phyloP scores from a whole-genome alignment of 169 alveolate species.

The Neospora caninum region DNA sequence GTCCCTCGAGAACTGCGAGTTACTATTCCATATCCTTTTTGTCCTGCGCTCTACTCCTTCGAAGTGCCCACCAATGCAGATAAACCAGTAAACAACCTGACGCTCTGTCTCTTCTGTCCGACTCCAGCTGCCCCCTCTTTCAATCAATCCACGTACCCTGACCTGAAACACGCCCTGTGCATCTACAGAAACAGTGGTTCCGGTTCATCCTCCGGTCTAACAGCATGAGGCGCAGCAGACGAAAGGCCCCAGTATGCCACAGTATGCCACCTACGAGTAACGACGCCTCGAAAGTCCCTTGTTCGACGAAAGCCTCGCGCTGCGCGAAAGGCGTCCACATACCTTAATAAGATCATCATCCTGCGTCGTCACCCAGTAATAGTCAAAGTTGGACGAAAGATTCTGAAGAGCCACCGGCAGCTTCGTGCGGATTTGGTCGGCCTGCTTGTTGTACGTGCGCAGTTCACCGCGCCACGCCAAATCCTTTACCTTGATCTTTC shows the following conservation, averaged over 20 bases:
- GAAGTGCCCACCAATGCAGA: no score
- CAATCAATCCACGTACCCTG: no score
- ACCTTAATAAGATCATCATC: slow-evolving; percentile 86
- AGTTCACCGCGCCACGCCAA: slow-evolving; percentile 88
- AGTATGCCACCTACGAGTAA: neutral
- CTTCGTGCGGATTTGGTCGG: slow-evolving; percentile 86
- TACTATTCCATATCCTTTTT: no score
- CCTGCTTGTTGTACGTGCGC: slow-evolving; percentile 81
- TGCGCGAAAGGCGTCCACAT: slow-evolving; percentile 55
- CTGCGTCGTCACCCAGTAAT: slow-evolving; percentile 86
- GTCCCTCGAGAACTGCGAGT: no score
- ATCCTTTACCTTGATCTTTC: slow-evolving; percentile 80
- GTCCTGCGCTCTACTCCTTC: no score
- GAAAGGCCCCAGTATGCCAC: neutral
- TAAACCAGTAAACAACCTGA: no score
- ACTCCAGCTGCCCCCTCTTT: no score
- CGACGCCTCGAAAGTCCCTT: neutral
- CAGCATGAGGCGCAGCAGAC: neutral
- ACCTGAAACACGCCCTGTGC: no score
- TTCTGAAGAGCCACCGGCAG: slow-evolving; percentile 77
- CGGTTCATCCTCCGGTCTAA: neutral
- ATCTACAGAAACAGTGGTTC: no score
- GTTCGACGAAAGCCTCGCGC: neutral
- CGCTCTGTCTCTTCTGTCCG: no score
- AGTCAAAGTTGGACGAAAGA: slow-evolving; percentile 76